Base-by-base conservation (phyloP, 2,329 filamentous ascomycete genomes). In the Beauveria brongniartii region DNA sequence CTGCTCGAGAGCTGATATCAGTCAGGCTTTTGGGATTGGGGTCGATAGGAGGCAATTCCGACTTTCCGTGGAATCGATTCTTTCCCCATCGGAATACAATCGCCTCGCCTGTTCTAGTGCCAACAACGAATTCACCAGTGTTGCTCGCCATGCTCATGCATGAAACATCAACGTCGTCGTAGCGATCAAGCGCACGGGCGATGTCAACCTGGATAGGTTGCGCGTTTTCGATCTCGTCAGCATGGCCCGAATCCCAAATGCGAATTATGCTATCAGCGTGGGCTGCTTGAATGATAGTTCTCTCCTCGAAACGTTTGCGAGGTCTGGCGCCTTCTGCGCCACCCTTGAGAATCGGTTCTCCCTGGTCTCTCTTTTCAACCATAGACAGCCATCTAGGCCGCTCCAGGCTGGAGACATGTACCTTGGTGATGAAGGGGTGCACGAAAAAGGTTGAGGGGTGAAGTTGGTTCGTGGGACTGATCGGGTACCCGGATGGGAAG, bases 191-290 rank as follows among this genome's bases (percentile, higher is more conserved):
- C 2, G 93, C 90, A 64, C 91, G 83, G 7, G 90, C 88, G 43
- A 97, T 79, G 68, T 99, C 93, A 6, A 96, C 86, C 74, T 99
- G 93, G 26, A 97, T 77, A 58, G 91, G 81, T 4, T 80, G 79
- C 14, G 85, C 81, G 68, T 97, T 97, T 73, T 99, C 94, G 55
- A 99, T 89, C 68, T 97, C 91, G 69, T 99, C 94, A 16, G 86
- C 90, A 68, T 96, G 90, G 0, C 94, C 94, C 22, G 88, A 85
- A 73, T 99, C 94, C 92, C 92, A 99, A 7, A 97, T 78, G 37
- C 92, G 82, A n/a, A 99, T 80, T 0, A 90, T 95, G 58, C 92
- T 91, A 73, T 99, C 94, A 3, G 88, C 91, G 72, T 99, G 93
- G 0, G 91, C 88, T 5, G 90, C 91, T 63, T 93, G 89, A 7